Evolutionary conservation across 768 basidiomycete species (phyloP), one percentile per base, ranked within the genome.

Genomic region (Hysterangium stoloniferum): DNA sequence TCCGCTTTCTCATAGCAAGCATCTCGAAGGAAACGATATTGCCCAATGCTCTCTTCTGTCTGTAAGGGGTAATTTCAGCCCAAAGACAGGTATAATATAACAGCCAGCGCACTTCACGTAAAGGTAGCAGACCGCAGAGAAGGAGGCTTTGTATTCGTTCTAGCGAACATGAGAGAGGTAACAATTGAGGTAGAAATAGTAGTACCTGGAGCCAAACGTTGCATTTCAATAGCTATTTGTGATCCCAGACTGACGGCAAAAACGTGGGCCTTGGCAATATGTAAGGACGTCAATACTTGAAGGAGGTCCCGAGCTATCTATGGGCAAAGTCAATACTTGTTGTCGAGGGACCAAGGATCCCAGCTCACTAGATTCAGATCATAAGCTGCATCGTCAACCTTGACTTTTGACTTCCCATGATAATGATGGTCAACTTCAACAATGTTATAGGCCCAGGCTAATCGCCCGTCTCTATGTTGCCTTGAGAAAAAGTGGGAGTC

Each of bases 1-100:
- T 42, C 41, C 7, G 41, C 41, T 2, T 42, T 42, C 15, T 42
- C 41, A 42, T 25, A 42, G 41, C 41, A 42, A 27, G 41, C 41
- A 11, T 42, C 41, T 4, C 41, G 41, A 22, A 42, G 15, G 41
- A 42, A 42, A 8, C 41, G 41, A n/a, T 42, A 42, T 27, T 42
- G 41, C 29, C 29, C 41, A 22, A 42, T 11, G 24, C 29, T 42
- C 15, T 42, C 41, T 2, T 19, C 41, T 22, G 41, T 42, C 41
- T 42, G 24, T 5, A n/a, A 19, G 13, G 15, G 41, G 28, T 2
- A 25, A n/a, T 34, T 9, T 34, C 33, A n/a, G 24, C 19, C 20
- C 9, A 27, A 27, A 28, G 15, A 40, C n/a, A 6, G n/a, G 22
- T 17, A 24, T 2, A 42, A 24, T 13, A 22, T n/a, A 42, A 8